Percentiles rank a stretch among this genome's conserved stretches.
Evolutionary conservation across 2,329 filamentous ascomycete species (phyloP).

Genomic region (Hypoxylon sp.): DNA sequence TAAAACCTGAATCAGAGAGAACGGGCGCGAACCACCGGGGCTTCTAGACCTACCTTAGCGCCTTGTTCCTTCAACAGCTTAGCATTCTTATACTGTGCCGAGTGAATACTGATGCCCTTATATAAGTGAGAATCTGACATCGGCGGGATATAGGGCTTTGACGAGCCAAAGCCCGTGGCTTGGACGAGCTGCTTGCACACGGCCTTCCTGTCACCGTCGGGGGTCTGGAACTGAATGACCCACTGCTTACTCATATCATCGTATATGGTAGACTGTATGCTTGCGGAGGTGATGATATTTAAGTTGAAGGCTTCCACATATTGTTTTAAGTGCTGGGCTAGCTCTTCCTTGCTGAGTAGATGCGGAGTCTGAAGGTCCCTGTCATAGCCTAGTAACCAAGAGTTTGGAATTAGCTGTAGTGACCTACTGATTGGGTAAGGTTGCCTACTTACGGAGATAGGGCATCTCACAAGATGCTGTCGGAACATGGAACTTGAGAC

Average conservation of each 20-base stretch:
- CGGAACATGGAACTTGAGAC: slow-evolving; percentile 58
- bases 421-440: not conserved
- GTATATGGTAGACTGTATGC: slow-evolving; percentile 50
- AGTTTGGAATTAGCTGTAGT: not conserved
- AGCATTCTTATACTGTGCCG: slow-evolving; percentile 45
- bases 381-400: slow-evolving; percentile 35
- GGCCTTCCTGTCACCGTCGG: slow-evolving; percentile 13
- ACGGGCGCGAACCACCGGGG: not conserved
- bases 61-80: slow-evolving; percentile 41
- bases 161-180: slow-evolving; percentile 49
- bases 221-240: slow-evolving; percentile 47
- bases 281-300: slow-evolving; percentile 53
- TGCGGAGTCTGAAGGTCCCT: slow-evolving; percentile 38
- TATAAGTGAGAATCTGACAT: slow-evolving; percentile 45
- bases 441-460: slow-evolving; percentile 52
- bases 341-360: slow-evolving; percentile 46
- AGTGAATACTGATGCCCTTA: slow-evolving; percentile 51
- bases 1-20: slow-evolving; percentile 30
- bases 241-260: slow-evolving; percentile 47
- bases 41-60: slow-evolving; percentile 40
- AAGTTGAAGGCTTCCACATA: slow-evolving; percentile 54
- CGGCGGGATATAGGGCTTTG: slow-evolving; percentile 47
- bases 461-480: slow-evolving; percentile 57
- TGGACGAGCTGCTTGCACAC: slow-evolving; percentile 49
- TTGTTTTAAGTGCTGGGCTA: slow-evolving; percentile 44